Evolutionary conservation across 129 eudicot genomes (phyloP).

Genomic region (Lactuca saligna): DNA sequence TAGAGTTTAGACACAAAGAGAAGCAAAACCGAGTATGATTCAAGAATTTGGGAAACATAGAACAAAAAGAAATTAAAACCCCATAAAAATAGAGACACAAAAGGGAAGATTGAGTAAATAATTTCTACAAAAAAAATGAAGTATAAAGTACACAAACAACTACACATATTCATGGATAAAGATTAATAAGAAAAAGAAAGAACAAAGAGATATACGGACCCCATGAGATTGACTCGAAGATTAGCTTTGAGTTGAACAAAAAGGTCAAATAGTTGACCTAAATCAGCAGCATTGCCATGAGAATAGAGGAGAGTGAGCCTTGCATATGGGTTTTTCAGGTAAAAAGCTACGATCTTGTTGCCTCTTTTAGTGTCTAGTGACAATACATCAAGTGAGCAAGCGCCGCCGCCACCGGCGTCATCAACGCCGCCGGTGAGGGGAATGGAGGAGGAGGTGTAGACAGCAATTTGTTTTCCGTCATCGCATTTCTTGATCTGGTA

Average conservation of each 20-base stretch:
- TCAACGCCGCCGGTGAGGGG: slow-evolving; percentile 23
- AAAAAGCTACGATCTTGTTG: slow-evolving; percentile 93
- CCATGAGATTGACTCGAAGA: slow-evolving; percentile 94
- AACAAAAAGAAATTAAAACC: not conserved
- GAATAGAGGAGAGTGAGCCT: slow-evolving; percentile 87
- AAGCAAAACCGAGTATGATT: not conserved
- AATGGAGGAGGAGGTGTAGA: slow-evolving; percentile 26
- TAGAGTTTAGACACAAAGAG: not conserved
- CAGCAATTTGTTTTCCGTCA: slow-evolving; percentile 35
- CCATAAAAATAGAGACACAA: slow-evolving; percentile 1
- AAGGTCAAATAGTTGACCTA: slow-evolving; percentile 94
- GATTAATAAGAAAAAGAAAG: not conserved
- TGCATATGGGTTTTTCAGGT: slow-evolving; percentile 77
- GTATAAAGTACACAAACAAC: not conserved
- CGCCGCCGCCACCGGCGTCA: slow-evolving; percentile 50
- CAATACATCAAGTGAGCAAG: slow-evolving; percentile 68
- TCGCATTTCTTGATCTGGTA: slow-evolving; percentile 34
- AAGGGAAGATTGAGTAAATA: not conserved
- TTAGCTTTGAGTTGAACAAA: slow-evolving; percentile 95
- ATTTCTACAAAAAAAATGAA: not conserved
- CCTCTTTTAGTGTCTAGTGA: slow-evolving; percentile 73
- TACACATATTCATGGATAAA: slow-evolving; percentile 9
- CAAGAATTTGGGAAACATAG: not conserved
- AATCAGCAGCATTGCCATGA: slow-evolving; percentile 99
- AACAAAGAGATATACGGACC: slow-evolving; percentile 43